phyloP scores from a whole-genome alignment of 2,329 filamentous ascomycete species.

The Beauveria sp. region DNA sequence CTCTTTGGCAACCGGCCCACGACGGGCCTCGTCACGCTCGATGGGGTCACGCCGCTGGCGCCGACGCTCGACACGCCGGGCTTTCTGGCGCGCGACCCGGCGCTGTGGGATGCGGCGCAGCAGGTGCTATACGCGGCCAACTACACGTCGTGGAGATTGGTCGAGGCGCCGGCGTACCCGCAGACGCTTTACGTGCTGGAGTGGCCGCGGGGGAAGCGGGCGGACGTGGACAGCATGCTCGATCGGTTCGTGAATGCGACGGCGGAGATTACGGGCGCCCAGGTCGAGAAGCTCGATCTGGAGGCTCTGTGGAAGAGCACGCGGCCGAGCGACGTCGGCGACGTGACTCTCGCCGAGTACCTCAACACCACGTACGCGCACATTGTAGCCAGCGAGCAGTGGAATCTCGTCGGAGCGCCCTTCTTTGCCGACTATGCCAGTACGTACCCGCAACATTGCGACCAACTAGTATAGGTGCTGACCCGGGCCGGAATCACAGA shows the following conservation, averaged over 20 bases:
- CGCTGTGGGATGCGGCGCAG: slow-evolving; percentile 8
- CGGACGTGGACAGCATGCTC: neutral
- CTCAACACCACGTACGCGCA: slow-evolving; percentile 6
- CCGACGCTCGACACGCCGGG: slow-evolving; percentile 13
- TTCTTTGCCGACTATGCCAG: slow-evolving; percentile 10
- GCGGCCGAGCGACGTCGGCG: neutral
- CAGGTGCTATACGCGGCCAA: slow-evolving; percentile 1
- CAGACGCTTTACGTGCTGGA: neutral
- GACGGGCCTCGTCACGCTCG: slow-evolving; percentile 9
- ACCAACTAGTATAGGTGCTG: neutral
- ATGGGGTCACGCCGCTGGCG: slow-evolving; percentile 11
- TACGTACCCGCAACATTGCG: neutral
- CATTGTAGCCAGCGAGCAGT: slow-evolving; percentile 3
- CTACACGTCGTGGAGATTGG: neutral
- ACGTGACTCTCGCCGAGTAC: neutral
- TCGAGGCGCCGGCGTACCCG: neutral
- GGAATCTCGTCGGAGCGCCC: neutral
- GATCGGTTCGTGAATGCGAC: neutral
- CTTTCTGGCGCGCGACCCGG: slow-evolving; percentile 11
- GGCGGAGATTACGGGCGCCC: neutral
- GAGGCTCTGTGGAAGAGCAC: slow-evolving; percentile 8
- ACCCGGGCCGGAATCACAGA: neutral
- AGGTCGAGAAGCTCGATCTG: neutral
- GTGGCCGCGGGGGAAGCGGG: neutral
- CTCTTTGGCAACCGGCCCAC: slow-evolving; percentile 15